phyloP scores from a whole-genome alignment of 768 basidiomycete species.

The Mycena olivaceomarginata region DNA sequence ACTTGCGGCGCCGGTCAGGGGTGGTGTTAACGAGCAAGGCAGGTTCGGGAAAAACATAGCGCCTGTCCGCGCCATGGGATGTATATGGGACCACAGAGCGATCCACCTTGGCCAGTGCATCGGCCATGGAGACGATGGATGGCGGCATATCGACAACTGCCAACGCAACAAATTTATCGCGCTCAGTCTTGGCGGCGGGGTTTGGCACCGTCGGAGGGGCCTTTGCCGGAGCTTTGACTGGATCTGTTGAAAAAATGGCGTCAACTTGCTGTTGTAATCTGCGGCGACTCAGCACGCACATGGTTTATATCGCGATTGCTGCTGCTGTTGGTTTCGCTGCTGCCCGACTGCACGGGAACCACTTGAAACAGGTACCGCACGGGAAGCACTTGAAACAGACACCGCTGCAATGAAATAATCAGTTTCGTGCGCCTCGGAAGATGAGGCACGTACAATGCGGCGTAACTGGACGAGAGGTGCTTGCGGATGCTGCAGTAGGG shows the following conservation, averaged over 20 bases:
- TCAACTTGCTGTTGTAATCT: too few relatives aligned
- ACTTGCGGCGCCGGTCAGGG: not conserved
- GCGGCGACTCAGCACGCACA: too few relatives aligned
- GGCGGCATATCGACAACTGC: not conserved
- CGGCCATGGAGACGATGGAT: not conserved
- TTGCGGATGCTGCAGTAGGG: not conserved
- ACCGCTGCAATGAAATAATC: not conserved
- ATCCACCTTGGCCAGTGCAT: not conserved
- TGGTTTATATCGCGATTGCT: too few relatives aligned
- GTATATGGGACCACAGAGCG: not conserved
- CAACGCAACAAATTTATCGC: not conserved
- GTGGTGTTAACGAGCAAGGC: not conserved
- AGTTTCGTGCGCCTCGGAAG: not conserved
- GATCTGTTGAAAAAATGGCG: not conserved
- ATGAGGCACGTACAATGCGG: too few relatives aligned
- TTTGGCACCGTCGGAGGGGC: not conserved
- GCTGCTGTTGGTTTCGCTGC: too few relatives aligned
- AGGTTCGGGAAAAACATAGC: constrained; percentile 5
- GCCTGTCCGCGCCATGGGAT: not conserved
- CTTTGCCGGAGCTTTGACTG: not conserved
- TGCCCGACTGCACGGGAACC: too few relatives aligned
- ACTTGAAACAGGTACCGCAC: not conserved
- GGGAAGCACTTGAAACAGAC: not conserved
- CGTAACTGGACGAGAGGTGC: not conserved
- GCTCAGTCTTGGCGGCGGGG: not conserved